A percentile compares a stretch with the other conserved stretches of the same genome.
Conservation (phyloP, 2,329 filamentous ascomycete species). For the Apiospora malaysiana region DNA sequence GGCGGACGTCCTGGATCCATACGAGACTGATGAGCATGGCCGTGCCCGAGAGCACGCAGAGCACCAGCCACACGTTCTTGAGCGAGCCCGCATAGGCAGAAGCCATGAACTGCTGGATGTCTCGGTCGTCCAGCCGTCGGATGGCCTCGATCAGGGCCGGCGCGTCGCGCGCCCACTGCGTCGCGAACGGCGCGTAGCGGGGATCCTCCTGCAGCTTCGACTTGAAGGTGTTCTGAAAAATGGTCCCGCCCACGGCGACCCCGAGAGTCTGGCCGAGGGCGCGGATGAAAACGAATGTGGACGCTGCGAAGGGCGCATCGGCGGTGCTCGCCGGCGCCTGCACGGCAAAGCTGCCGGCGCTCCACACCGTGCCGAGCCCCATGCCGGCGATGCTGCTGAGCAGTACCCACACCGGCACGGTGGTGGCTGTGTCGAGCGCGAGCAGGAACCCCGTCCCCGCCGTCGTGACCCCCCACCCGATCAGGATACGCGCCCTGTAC, state of each 20-base stretch:
- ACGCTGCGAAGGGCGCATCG: slow-evolving; percentile 63
- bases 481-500: slow-evolving; percentile 47
- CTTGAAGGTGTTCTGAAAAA: slow-evolving; percentile 70
- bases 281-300: slow-evolving; percentile 65
- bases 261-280: slow-evolving; percentile 70
- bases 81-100: not conserved
- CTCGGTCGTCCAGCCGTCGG: not conserved
- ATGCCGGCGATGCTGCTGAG: slow-evolving; percentile 65
- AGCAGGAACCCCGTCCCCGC: slow-evolving; percentile 62
- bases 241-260: slow-evolving; percentile 69
- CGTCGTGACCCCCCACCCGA: slow-evolving; percentile 65
- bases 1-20: not conserved
- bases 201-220: not conserved
- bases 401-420: slow-evolving; percentile 41
- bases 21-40: not conserved
- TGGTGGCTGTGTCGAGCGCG: slow-evolving; percentile 50
- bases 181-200: not conserved
- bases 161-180: slow-evolving; percentile 8
- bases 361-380: slow-evolving; percentile 69
- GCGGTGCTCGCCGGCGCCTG: slow-evolving; percentile 59
- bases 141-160: slow-evolving; percentile 8
- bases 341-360: slow-evolving; percentile 64
- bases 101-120: not conserved
- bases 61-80: slow-evolving; percentile 7
- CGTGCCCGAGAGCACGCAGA: slow-evolving; percentile 5